Conservation (phyloP, 1,284 basidiomycete species). For the Malassezia yamatoensis region DNA sequence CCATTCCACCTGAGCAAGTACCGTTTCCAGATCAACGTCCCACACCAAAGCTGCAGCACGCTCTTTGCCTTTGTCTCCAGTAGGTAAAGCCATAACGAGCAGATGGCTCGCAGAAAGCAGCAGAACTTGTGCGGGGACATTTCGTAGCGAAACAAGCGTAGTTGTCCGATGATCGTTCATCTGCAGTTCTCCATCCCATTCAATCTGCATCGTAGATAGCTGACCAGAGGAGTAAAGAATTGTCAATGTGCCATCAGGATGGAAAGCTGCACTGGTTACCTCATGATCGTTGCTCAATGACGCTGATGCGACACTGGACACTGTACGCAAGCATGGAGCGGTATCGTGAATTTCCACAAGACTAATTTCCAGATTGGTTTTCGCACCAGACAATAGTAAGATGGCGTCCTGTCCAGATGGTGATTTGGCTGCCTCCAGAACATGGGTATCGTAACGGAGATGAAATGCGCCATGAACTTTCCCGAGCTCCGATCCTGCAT, state of each 20-base stretch:
- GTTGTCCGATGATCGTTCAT: background rate
- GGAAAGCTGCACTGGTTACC: constrained; percentile 1
- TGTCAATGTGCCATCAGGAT: background rate
- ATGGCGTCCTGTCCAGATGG: background rate
- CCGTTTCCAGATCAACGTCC: constrained; percentile 14
- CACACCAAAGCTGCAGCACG: constrained; percentile 17
- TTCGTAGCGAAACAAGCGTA: constrained; percentile 3
- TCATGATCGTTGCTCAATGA: background rate
- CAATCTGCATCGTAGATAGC: background rate
- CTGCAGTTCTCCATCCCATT: background rate
- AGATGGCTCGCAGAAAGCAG: constrained; percentile 13
- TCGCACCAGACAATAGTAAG: background rate
- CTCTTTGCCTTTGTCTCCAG: background rate
- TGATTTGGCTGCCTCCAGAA: background rate
- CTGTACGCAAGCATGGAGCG: background rate
- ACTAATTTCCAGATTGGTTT: background rate
- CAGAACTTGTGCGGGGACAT: background rate
- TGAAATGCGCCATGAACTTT: background rate
- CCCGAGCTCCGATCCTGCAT: background rate
- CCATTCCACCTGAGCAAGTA: constrained; percentile 14
- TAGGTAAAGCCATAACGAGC: constrained; percentile 7
- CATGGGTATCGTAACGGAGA: constrained; percentile 3
- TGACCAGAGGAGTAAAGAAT: background rate
- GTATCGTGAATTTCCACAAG: background rate
- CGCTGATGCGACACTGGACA: background rate